Evolutionary conservation across 2,329 filamentous ascomycete genomes (phyloP).

Genomic region (Ilyonectria destructans): DNA sequence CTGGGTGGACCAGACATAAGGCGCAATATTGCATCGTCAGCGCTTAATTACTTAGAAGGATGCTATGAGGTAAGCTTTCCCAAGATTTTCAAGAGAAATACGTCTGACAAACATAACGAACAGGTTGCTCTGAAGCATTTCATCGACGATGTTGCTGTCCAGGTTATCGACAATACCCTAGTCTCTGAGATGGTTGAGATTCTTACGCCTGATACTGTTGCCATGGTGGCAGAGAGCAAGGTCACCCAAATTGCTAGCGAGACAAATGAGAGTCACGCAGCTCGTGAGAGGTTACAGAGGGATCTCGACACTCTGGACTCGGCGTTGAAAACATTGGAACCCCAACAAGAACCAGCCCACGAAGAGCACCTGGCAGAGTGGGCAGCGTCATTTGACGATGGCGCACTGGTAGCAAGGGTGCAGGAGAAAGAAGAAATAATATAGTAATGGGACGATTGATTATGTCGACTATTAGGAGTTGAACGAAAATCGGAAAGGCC

Average conservation of each 20-base stretch:
- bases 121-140: slow-evolving; percentile 34
- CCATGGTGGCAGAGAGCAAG: background rate
- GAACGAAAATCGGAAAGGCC: too few relatives aligned
- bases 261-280: background rate
- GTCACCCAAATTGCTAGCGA: background rate
- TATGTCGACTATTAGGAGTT: too few relatives aligned
- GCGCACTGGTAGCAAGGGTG: too few relatives aligned
- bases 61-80: slow-evolving; percentile 58
- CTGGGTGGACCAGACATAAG: slow-evolving; percentile 48
- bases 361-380: too few relatives aligned
- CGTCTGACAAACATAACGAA: background rate
- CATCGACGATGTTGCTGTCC: slow-evolving; percentile 23
- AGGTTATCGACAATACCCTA: background rate
- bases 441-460: too few relatives aligned
- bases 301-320: background rate
- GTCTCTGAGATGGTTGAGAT: background rate
- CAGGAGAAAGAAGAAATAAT: too few relatives aligned
- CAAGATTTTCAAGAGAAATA: too few relatives aligned
- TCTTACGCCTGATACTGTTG: background rate
- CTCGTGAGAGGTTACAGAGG: background rate
- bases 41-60: slow-evolving; percentile 57
- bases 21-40: slow-evolving; percentile 50
- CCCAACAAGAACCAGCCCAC: too few relatives aligned
- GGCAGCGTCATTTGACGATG: too few relatives aligned
- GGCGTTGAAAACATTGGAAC: background rate